Conservation (phyloP, 1,284 basidiomycete species). For the Xerocomus minutiporus region DNA sequence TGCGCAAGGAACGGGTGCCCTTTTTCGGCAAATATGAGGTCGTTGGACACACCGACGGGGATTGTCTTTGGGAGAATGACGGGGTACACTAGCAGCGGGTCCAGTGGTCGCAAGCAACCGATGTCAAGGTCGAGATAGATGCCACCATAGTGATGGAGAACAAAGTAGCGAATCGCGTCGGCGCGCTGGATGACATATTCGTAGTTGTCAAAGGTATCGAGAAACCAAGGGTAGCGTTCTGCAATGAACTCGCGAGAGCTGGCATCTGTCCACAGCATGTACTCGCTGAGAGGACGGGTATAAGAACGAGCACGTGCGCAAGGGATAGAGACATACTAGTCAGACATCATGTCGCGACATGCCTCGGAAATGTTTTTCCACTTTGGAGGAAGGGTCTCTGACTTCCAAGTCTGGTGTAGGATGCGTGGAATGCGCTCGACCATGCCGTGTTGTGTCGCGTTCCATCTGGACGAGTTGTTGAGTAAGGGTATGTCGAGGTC, state of each 20-base stretch:
- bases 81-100: slow-evolving; percentile 84
- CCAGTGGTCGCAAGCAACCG: slow-evolving; percentile 87
- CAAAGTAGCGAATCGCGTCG: slow-evolving; percentile 96
- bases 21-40: slow-evolving; percentile 90
- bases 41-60: slow-evolving; percentile 95
- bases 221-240: slow-evolving; percentile 85
- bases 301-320: slow-evolving; percentile 17
- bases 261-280: slow-evolving; percentile 97
- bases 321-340: slow-evolving; percentile 70
- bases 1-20: slow-evolving; percentile 88
- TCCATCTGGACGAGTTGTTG: slow-evolving; percentile 51
- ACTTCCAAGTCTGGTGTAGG: slow-evolving; percentile 99
- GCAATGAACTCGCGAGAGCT: slow-evolving; percentile 87
- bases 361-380: slow-evolving; percentile 80
- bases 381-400: slow-evolving; percentile 75
- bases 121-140: slow-evolving; percentile 97
- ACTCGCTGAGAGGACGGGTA: slow-evolving; percentile 56
- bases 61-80: slow-evolving; percentile 93
- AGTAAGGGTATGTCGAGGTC: slow-evolving; percentile 71
- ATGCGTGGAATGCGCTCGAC: slow-evolving; percentile 84
- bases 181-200: slow-evolving; percentile 94
- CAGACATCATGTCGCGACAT: slow-evolving; percentile 86
- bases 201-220: slow-evolving; percentile 91
- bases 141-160: slow-evolving; percentile 93
- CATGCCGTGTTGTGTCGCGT: slow-evolving; percentile 54